Evolutionary conservation across 768 basidiomycete genomes (phyloP).

Genomic region (Thelephora ganbajun): DNA sequence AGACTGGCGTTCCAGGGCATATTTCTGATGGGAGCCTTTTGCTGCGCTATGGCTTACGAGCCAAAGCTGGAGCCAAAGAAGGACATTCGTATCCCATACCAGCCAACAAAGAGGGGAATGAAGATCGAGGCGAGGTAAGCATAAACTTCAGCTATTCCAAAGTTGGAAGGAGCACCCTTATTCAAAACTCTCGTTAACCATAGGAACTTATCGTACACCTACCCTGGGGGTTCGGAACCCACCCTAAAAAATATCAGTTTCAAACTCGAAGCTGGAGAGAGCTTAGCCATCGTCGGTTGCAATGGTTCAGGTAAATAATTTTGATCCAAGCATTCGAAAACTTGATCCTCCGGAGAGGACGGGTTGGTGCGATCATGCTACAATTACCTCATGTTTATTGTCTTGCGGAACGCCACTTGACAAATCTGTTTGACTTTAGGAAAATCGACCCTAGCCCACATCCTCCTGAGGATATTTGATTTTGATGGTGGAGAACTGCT

Average conservation of each 20-base stretch:
- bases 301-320: slow-evolving; percentile 60
- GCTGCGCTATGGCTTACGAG: slow-evolving; percentile 57
- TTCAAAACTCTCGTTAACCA: slow-evolving; percentile 4
- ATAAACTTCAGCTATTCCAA: neutral
- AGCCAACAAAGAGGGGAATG: slow-evolving; percentile 38
- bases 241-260: slow-evolving; percentile 61
- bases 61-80: slow-evolving; percentile 52
- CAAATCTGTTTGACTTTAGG: slow-evolving; percentile 26
- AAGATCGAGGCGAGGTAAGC: slow-evolving; percentile 56
- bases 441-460: slow-evolving; percentile 78
- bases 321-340: neutral
- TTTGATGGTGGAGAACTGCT: slow-evolving; percentile 55
- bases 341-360: neutral
- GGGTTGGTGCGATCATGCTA: too few species aligned
- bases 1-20: slow-evolving; percentile 75
- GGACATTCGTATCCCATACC: slow-evolving; percentile 37
- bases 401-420: neutral
- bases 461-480: slow-evolving; percentile 66
- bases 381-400: neutral
- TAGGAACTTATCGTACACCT: slow-evolving; percentile 59
- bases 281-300: slow-evolving; percentile 73
- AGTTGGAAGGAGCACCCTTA: neutral
- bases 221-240: slow-evolving; percentile 59
- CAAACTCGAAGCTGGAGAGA: slow-evolving; percentile 59
- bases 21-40: slow-evolving; percentile 80